Percentiles rank a stretch among this genome's conserved stretches.
These are phyloP conservation scores for Urostyla sp. DNA, from an alignment of 73 alveolate species.

Conservation along the genomic window DNA sequence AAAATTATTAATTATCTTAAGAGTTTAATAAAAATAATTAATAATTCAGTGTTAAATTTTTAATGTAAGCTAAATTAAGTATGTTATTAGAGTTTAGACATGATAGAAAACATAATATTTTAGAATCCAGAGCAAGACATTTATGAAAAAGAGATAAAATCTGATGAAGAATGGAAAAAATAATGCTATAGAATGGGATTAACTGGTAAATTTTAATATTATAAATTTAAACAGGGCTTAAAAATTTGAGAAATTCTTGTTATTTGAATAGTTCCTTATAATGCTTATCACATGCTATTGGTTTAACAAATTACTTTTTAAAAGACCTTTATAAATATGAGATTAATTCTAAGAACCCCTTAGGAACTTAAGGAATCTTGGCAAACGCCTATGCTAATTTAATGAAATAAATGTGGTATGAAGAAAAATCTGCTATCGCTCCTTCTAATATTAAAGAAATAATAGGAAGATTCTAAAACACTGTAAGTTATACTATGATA, in stretches of 20 bases:
- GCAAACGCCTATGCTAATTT: constrained; percentile 81
- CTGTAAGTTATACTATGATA: constrained; percentile 42
- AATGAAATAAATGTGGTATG: constrained; percentile 85
- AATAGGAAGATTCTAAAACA: constrained; percentile 73
- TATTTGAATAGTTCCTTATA: constrained; percentile 82
- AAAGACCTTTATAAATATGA: constrained; percentile 67
- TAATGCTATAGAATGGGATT: too few relatives aligned
- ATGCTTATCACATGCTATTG: constrained; percentile 83
- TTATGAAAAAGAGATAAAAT: too few relatives aligned
- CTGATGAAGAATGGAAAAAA: too few relatives aligned
- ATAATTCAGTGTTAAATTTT: too few relatives aligned
- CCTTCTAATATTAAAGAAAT: constrained; percentile 81
- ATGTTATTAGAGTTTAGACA: too few relatives aligned
- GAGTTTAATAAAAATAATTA: too few relatives aligned
- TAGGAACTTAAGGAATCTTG: constrained; percentile 74
- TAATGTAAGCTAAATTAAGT: too few relatives aligned
- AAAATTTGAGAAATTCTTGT: constrained; percentile 87
- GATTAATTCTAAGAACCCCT: constrained; percentile 54
- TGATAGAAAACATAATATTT: too few relatives aligned
- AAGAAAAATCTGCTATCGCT: constrained; percentile 66
- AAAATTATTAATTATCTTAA: too few relatives aligned
- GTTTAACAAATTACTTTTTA: constrained; percentile 73
- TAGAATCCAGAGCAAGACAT: too few relatives aligned
- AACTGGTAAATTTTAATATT: constrained; percentile 2
- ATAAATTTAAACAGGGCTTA: constrained; percentile 65